Evolutionary conservation across 176 grass and related monocot species (phyloP).

Genomic region (Aegilops tauschii): DNA sequence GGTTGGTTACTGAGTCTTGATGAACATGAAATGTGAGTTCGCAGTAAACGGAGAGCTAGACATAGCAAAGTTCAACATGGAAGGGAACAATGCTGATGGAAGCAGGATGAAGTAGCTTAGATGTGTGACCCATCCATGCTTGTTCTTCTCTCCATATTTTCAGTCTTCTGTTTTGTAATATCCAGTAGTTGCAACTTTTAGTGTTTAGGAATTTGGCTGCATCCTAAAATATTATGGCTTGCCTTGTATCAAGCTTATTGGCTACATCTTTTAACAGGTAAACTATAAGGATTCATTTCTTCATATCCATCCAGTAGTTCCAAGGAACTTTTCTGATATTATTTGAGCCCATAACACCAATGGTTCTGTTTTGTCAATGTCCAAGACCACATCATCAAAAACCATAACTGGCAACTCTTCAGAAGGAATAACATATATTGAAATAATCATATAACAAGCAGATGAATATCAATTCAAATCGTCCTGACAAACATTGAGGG

Average conservation of each 20-base stretch:
- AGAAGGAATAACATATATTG: background rate
- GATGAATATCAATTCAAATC: background rate
- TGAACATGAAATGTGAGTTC: conserved; percentile 32
- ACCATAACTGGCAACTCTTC: background rate
- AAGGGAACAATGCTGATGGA: background rate
- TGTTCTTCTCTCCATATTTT: conserved; percentile 8
- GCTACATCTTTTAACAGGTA: background rate
- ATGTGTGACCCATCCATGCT: background rate
- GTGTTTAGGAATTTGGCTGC: conserved; percentile 30
- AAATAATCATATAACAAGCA: background rate
- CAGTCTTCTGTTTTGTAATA: conserved; percentile 7
- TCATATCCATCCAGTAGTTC: background rate
- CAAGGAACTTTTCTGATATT: background rate
- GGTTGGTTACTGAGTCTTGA: conserved; percentile 49
- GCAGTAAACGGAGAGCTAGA: background rate
- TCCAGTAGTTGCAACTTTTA: conserved; percentile 23
- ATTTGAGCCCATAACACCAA: background rate
- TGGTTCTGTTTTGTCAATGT: conserved; percentile 17
- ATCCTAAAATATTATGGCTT: conserved; percentile 24
- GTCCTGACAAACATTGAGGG: background rate
- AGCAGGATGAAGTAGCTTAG: background rate
- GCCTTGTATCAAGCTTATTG: background rate
- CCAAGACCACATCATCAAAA: background rate
- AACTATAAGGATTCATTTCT: background rate
- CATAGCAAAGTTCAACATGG: conserved; percentile 9